Evolutionary conservation across 2,329 filamentous ascomycete species (phyloP), one percentile per base, ranked within the genome.

Genomic region (Fusarium aywerte): DNA sequence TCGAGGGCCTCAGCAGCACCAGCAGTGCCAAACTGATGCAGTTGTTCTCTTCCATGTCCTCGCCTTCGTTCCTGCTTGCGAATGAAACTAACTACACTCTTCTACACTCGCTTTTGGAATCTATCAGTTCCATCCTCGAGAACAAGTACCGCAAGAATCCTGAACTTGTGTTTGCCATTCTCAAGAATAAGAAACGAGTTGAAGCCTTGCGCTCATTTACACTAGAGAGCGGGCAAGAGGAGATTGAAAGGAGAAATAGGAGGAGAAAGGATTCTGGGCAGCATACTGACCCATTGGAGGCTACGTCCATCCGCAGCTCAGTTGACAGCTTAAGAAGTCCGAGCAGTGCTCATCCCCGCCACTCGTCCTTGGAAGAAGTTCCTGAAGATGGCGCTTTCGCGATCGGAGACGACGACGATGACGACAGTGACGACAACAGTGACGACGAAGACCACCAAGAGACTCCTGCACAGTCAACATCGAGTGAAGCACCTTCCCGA

Each of bases 81-180:
- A 98, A 97, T 72, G 96, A 99, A 59, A 91, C 87, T 35, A 99
- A 99, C 69, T 92, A 98, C 75, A 82, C 83, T 31, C 85, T 98
- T 6, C 83, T 99, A 8, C 86, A 89, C 47, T 94, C 93, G 0
- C 80, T 98, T 25, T 83, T 99, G 11, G 93, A 97, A 75, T 94
- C 93, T 0, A 89, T 98, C 74, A 97, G 96, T 75, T 88, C 92
- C 3, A 91, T 97, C 40, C 83, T 98, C 35, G 96, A 98, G 78
- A 92, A 97, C 76, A 90, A 97, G 74, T 96, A 92, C 74, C 84
- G 83, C 48, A 88, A 89, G 75, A 98, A 98, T 70, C 85, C 92
- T 5, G 89, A 92, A 53, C 87, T 98, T 48, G 83, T 97, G 15
- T 92, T 93, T 74, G 86, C 91, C 1, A 85, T 98, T 29, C 76